Conservation (phyloP, 1,139 yeast genomes). For the Neolecta irregularis region DNA sequence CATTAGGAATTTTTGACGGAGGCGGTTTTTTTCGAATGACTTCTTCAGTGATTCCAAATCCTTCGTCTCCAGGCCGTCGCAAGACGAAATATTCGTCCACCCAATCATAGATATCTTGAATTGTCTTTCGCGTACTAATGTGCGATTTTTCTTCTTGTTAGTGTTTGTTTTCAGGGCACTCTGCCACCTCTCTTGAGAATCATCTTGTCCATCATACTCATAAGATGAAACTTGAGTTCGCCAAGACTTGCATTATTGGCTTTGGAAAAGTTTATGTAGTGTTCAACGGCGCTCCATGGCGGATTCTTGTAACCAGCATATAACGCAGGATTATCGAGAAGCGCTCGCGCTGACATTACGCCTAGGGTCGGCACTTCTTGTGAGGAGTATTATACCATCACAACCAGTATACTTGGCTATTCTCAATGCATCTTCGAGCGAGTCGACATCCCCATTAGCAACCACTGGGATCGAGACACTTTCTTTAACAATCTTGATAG, state of each 20-base stretch:
- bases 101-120: slow-evolving; percentile 65
- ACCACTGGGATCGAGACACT: slow-evolving; percentile 62
- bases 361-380: slow-evolving; percentile 23
- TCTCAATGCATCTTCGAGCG: slow-evolving; percentile 41
- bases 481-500: slow-evolving; percentile 51
- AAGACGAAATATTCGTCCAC: slow-evolving; percentile 55
- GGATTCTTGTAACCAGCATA: slow-evolving; percentile 58
- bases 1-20: no score
- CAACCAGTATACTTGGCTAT: slow-evolving; percentile 57
- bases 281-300: slow-evolving; percentile 85
- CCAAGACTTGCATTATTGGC: slow-evolving; percentile 74
- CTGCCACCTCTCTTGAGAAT: slow-evolving; percentile 30
- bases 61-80: slow-evolving; percentile 48
- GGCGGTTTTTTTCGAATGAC: no score
- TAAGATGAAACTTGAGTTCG: slow-evolving; percentile 70
- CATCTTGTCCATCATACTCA: slow-evolving; percentile 56
- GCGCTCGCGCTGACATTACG: slow-evolving; percentile 89
- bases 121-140: slow-evolving; percentile 44
- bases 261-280: slow-evolving; percentile 62
- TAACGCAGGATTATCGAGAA: slow-evolving; percentile 70
- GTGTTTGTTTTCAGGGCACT: neutral
- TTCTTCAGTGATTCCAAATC: slow-evolving; percentile 36
- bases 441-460: slow-evolving; percentile 89
- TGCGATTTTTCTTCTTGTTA: slow-evolving; percentile 34
- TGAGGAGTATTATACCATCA: slow-evolving; percentile 31